Conservation (phyloP, 1,284 basidiomycete genomes). For the Ceratobasidium sp. region DNA sequence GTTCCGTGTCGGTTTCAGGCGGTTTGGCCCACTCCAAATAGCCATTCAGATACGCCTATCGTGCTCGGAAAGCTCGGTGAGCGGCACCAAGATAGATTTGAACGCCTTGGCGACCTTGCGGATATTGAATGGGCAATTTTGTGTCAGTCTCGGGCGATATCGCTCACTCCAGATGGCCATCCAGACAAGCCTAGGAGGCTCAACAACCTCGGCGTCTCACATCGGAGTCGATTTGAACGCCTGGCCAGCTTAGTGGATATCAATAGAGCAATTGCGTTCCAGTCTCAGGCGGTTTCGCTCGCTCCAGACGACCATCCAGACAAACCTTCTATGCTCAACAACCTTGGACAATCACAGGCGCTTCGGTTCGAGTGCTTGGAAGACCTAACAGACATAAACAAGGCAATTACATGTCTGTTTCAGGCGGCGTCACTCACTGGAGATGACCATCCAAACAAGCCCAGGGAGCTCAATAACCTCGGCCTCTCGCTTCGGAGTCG, state of each 20-base stretch:
- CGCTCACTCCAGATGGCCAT: slow-evolving; percentile 2
- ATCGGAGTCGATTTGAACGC: neutral
- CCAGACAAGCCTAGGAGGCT: neutral
- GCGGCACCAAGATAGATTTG: neutral
- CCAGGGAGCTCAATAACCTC: too few relatives aligned
- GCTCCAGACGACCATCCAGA: neutral
- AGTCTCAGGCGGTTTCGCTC: neutral
- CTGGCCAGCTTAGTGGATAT: neutral
- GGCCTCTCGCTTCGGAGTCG: too few relatives aligned
- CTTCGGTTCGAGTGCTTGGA: slow-evolving; percentile 8
- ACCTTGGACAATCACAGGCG: neutral
- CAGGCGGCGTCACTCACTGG: neutral
- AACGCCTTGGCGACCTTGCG: neutral
- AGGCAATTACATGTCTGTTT: neutral
- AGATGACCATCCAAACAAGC: too few relatives aligned
- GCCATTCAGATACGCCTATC: neutral
- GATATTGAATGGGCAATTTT: slow-evolving; percentile 1
- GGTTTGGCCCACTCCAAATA: neutral
- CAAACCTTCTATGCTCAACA: neutral
- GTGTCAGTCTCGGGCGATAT: neutral
- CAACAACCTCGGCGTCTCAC: slow-evolving; percentile 3
- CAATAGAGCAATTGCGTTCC: neutral
- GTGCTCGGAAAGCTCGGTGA: neutral
- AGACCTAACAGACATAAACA: slow-evolving; percentile 1
- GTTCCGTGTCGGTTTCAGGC: neutral